Conservation (phyloP, 768 basidiomycete genomes). For the Suillus clintonianus region DNA sequence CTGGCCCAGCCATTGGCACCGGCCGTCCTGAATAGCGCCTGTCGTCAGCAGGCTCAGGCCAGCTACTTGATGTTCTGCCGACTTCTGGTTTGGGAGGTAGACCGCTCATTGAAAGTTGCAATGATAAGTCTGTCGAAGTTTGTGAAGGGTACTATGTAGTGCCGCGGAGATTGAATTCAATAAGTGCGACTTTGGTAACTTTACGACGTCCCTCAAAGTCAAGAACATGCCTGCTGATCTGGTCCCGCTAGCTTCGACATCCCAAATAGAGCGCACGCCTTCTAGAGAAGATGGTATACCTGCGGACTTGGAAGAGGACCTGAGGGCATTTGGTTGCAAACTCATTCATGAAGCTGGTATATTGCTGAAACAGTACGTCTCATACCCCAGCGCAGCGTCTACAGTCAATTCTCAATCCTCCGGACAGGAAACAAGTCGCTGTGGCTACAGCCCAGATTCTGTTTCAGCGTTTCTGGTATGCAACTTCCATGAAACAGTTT, state of each 20-base stretch:
- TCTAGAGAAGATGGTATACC: slow-evolving; percentile 85
- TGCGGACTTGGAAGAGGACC: slow-evolving; percentile 78
- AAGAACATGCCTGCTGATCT: slow-evolving; percentile 49
- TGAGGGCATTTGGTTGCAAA: slow-evolving; percentile 90
- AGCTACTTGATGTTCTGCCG: slow-evolving; percentile 16
- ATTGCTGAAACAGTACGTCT: slow-evolving; percentile 80
- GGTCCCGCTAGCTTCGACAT: slow-evolving; percentile 81
- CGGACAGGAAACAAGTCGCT: slow-evolving; percentile 86
- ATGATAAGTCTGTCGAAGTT: neutral
- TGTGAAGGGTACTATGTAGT: neutral
- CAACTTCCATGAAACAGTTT: slow-evolving; percentile 92
- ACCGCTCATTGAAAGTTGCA: slow-evolving; percentile 20
- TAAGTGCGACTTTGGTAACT: neutral
- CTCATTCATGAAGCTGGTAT: slow-evolving; percentile 94
- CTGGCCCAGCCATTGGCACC: slow-evolving; percentile 20
- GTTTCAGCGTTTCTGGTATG: slow-evolving; percentile 96
- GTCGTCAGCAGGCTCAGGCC: slow-evolving; percentile 26
- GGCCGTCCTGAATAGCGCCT: slow-evolving; percentile 19
- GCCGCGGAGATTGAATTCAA: slow-evolving; percentile 6
- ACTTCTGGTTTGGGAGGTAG: slow-evolving; percentile 35
- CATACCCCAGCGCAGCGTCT: neutral
- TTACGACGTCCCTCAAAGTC: no score
- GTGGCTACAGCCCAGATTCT: slow-evolving; percentile 96
- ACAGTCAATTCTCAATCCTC: neutral
- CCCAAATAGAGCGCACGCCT: slow-evolving; percentile 78